Base-by-base conservation (phyloP, 2,329 filamentous ascomycete genomes). In the Ascochyta lentis region DNA sequence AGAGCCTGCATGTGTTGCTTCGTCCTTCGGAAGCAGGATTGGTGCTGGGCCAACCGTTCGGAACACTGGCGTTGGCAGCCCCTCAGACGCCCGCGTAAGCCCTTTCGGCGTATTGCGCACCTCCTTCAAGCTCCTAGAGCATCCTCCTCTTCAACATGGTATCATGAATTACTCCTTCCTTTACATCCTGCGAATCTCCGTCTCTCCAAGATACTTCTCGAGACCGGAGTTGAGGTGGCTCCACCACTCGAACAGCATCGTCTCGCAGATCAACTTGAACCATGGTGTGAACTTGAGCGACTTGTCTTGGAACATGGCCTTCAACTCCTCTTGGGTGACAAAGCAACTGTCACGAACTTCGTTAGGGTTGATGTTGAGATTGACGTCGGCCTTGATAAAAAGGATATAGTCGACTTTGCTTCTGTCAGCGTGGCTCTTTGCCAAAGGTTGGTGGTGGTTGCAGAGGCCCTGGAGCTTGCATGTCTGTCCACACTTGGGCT, bases 171-270 rank as follows among this genome's bases (percentile, higher is more conserved):
- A 16, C 47, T 43, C 22, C 9, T 38, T 51, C 33, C 13, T 34
- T 60, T 52, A 81, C 94, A 97, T 97, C 66, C 94, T 88, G 66
- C 92, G 88, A 70, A 98, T 96, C 73, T 90, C 83, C 73, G 87
- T 86, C 82, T 98, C 93, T 73, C 92, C 89, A 78, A 86, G 84
- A 79, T 94, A 96, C 79, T 91, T 89, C 58, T 96, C 90, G 65
- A 98, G 81, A 9, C 90, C 90, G 23, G 84, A 81, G 66, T 95
- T 89, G 53, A 98, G 84, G 78, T 90, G 87, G 72, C 88, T 82
- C 95, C 95, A 99, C 95, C 95, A 99, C 77, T 97, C 89, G 70
- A 96, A 99, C 38, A 99, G 85, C 91, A 98, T 93, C 44, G 91
- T 92, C 77, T 98, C 85, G 84, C 95, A 99, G 72, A 99, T 98